Base-by-base conservation (phyloP, 768 basidiomycete species). In the Jaapia argillacea region DNA sequence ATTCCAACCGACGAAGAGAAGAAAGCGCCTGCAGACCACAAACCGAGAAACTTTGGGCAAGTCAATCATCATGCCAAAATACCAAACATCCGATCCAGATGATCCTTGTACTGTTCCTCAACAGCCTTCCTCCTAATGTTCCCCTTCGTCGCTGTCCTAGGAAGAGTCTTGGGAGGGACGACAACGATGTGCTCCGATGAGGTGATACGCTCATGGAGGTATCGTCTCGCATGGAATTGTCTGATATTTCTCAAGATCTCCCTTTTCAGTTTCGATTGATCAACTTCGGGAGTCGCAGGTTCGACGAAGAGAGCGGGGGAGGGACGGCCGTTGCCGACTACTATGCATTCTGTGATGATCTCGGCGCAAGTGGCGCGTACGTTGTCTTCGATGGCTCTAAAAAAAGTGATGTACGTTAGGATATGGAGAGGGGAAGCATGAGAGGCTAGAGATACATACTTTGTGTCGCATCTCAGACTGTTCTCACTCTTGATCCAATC, bases 401-500 rank as follows among this genome's bases (percentile, higher is more conserved):
- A 39, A 43, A 28, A 42, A 25, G 22, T 23, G 47, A 52, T 48
- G 52, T 51, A 40, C 45, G 33, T 43, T 41, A 28, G 23, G 18
- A 37, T 24, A 21, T 44, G 28, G 6, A 24, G 3, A 41, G 33
- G 41, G 20, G 24, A 42, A 22, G 14, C 43, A 25, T 25, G 26
- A 26, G 37, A 39, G n/a, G n/a, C n/a, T 39, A 7, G 10, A n/a
- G n/a, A n/a, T n/a, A 66, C 68, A 24, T 61, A 73, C 71, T 75
- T 79, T 40, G 85, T 85, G 54, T 88, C 85, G 53, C 85, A 86
- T 41, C 85, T 74, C 48, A 86, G 63, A 54, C 83, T 79, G 55
- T 75, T 83, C 55, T 84, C 80, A 28, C 78, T 79, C 64, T 87
- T 88, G 58, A 88, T 87, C 85, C 85, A 86, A 59, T 88, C 85